phyloP scores from a whole-genome alignment of 495 filamentous ascomycete species.

The Hyaloscypha bicolor region DNA sequence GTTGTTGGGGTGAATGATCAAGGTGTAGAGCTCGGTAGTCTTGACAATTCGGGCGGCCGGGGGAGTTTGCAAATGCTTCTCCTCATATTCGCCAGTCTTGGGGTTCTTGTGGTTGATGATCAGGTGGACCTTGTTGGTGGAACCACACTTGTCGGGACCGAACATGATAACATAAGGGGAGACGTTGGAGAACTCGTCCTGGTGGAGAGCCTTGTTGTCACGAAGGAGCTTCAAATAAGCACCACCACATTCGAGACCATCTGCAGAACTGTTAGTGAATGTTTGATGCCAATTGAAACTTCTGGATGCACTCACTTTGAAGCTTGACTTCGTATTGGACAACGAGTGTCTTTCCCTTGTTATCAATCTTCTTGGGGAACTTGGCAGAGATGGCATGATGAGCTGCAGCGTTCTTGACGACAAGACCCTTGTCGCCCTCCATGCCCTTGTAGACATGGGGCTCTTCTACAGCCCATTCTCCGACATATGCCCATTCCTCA shows the following conservation, averaged over 20 bases:
- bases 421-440: slow-evolving; percentile 93
- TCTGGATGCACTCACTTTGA: slow-evolving; percentile 68
- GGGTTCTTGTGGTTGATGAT: slow-evolving; percentile 99
- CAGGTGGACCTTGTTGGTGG: slow-evolving; percentile 99
- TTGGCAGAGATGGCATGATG: slow-evolving; percentile 99
- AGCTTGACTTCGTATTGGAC: slow-evolving; percentile 99
- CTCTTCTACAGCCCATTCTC: slow-evolving; percentile 96
- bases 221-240: slow-evolving; percentile 99
- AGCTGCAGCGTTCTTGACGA: slow-evolving; percentile 93
- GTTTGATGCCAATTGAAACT: background rate
- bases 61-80: slow-evolving; percentile 93
- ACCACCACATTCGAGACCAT: slow-evolving; percentile 96
- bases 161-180: slow-evolving; percentile 99
- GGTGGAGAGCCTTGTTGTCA: slow-evolving; percentile 94
- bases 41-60: slow-evolving; percentile 87
- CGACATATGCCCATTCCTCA: slow-evolving; percentile 98
- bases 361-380: slow-evolving; percentile 94
- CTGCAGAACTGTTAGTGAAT: slow-evolving; percentile 17
- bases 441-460: slow-evolving; percentile 91
- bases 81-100: slow-evolving; percentile 99
- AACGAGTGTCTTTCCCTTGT: slow-evolving; percentile 94
- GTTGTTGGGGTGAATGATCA: slow-evolving; percentile 95
- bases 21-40: slow-evolving; percentile 90
- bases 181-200: slow-evolving; percentile 96
- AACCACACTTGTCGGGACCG: slow-evolving; percentile 95